These are phyloP conservation scores for Auricularia cornea DNA, from an alignment of 768 basidiomycete species.

Conservation along the genomic window DNA sequence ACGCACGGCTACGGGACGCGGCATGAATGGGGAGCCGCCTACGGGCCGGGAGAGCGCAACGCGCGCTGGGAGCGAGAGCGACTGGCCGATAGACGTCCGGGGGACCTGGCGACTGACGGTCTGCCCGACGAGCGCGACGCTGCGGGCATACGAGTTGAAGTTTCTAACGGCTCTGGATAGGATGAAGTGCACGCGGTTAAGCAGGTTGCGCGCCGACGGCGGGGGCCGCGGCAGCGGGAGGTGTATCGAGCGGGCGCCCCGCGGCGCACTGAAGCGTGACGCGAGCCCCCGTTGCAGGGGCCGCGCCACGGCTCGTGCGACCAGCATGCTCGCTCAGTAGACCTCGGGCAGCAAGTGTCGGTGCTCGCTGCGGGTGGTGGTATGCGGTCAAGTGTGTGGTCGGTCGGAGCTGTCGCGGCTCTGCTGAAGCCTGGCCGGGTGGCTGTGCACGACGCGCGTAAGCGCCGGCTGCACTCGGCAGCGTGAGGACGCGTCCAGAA, in stretches of 20 bases:
- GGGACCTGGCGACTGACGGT: not conserved
- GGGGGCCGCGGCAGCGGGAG: not conserved
- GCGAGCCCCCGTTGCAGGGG: not conserved
- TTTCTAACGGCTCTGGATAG: not conserved
- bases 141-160: not conserved
- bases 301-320: not conserved
- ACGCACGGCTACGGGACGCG: conserved; percentile 26
- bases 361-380: not conserved
- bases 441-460: too few species aligned
- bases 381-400: not conserved
- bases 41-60: conserved; percentile 7
- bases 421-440: too few species aligned
- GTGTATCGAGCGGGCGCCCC: not conserved
- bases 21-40: conserved; percentile 4
- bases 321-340: not conserved
- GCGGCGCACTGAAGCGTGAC: not conserved
- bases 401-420: too few species aligned
- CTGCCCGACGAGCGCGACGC: not conserved
- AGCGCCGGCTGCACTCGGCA: too few species aligned
- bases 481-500: too few species aligned
- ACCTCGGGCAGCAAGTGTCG: not conserved
- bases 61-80: conserved; percentile 7
- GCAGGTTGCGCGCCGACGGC: not conserved
- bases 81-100: not conserved
- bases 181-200: not conserved